Evolutionary conservation across 768 basidiomycete genomes (phyloP), one percentile per base, ranked within the genome.

Genomic region (Panus rudis): DNA sequence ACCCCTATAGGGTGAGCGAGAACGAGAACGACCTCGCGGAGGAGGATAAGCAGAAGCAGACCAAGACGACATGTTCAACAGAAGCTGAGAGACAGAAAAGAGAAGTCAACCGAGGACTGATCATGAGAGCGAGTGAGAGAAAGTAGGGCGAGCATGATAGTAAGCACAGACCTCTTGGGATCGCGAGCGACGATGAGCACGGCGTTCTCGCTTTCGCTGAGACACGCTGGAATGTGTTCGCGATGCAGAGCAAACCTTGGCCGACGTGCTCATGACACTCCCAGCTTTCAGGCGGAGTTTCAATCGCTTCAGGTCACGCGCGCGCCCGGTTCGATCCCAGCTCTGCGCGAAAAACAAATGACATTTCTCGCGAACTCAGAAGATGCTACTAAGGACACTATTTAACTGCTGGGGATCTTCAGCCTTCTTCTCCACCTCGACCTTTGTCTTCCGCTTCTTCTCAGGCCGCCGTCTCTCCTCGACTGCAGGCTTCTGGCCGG

Each of bases 161-260:
- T 80, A 55, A 81, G 81, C 76, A 90, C 86, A 85, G 86, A 90
- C 86, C 86, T 90, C 84, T 83, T 79, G 73, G 54, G 70, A 65
- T 63, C 68, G 67, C 70, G 66, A 68, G 64, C 69, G 38, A 57
- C 48, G 53, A 55, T 55, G 55, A 55, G 53, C 57, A 61, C 60
- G 54, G 39, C 39, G 61, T 57, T 56, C 45, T 52, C 59, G 60
- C 64, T 62, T 60, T 63, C 59, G 60, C 46, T 64, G 59, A 64
- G 63, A 56, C 55, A 51, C 50, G 58, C 56, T 62, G 61, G 57
- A 52, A 48, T 66, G 69, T 78, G 76, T 73, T 79, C 78, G 81
- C 79, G 79, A 80, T 79, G 69, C 70, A 70, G 62, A 61, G 54
- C 53, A 50, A 50, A 54, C 39, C 44, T 46, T 45, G 43, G 47